A percentile compares a stretch with the other conserved stretches of the same genome.
phyloP scores from a whole-genome alignment of 371 early-diverging fungal species.

The Syncephalis plumigaleata region DNA sequence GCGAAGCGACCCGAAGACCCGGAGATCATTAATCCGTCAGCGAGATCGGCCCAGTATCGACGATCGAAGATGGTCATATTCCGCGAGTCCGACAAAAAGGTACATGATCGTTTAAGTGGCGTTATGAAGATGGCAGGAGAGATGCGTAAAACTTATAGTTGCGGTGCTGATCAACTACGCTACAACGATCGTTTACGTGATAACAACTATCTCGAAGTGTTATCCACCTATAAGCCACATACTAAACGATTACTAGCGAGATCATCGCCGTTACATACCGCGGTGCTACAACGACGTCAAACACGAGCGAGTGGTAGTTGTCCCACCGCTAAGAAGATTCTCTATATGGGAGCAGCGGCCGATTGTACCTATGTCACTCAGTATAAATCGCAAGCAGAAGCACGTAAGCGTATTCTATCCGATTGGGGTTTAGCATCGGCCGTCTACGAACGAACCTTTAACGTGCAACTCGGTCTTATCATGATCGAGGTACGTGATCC shows the following conservation, averaged over 20 bases:
- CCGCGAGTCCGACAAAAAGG: conserved; percentile 34
- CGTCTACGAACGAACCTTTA: conserved; percentile 81
- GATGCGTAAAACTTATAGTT: background rate
- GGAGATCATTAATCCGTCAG: conserved; percentile 12
- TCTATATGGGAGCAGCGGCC: conserved; percentile 34
- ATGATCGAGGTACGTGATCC: conserved; percentile 48
- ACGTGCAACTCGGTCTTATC: conserved; percentile 70
- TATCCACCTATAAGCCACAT: no score
- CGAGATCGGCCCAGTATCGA: conserved; percentile 9
- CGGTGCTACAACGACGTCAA: background rate
- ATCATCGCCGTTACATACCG: no score
- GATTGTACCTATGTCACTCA: conserved; percentile 54
- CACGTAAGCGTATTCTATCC: conserved; percentile 47
- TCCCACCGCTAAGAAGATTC: conserved; percentile 3
- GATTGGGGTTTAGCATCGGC: conserved; percentile 62
- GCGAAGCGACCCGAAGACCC: conserved; percentile 38
- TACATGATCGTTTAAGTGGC: background rate
- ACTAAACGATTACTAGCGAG: no score
- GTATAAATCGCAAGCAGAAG: conserved; percentile 32
- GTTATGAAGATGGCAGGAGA: background rate
- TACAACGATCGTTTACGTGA: background rate
- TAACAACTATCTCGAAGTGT: no score
- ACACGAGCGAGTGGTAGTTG: background rate
- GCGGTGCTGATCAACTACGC: background rate
- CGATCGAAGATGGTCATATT: conserved; percentile 35